Conservation (phyloP, 805 yeast genomes). For the Saitoella complicata region DNA sequence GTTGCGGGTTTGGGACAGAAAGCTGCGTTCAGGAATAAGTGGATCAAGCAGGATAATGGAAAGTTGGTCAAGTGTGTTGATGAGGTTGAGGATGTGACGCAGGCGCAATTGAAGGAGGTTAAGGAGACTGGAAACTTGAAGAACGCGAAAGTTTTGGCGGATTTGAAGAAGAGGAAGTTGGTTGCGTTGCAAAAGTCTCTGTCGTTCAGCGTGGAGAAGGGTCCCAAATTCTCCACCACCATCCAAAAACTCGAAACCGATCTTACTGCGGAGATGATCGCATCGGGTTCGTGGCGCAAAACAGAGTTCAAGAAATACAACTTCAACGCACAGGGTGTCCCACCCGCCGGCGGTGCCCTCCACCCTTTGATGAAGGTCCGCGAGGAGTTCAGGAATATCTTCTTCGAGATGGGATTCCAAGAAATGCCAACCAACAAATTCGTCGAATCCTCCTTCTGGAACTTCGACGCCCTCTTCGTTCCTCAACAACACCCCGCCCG, state of each 20-base stretch:
- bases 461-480: slow-evolving; percentile 86
- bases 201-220: slow-evolving; percentile 64
- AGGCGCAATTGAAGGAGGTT: slow-evolving; percentile 43
- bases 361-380: slow-evolving; percentile 95
- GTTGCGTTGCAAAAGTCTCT: slow-evolving; percentile 43
- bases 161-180: slow-evolving; percentile 88
- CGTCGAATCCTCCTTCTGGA: slow-evolving; percentile 98
- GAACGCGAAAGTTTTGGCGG: slow-evolving; percentile 54
- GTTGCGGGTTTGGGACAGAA: slow-evolving; percentile 91
- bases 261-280: slow-evolving; percentile 81
- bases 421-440: slow-evolving; percentile 99
- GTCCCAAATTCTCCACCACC: slow-evolving; percentile 66
- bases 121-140: slow-evolving; percentile 36
- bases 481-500: slow-evolving; percentile 99
- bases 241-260: slow-evolving; percentile 80
- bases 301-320: slow-evolving; percentile 87
- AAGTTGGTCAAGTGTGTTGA: slow-evolving; percentile 32
- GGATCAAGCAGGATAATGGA: slow-evolving; percentile 84
- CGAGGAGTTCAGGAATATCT: slow-evolving; percentile 94
- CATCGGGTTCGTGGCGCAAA: slow-evolving; percentile 61
- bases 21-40: slow-evolving; percentile 91
- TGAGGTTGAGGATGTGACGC: slow-evolving; percentile 52
- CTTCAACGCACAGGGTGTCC: slow-evolving; percentile 85
- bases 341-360: slow-evolving; percentile 76
- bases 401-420: slow-evolving; percentile 93